phyloP scores from a whole-genome alignment of 768 basidiomycete genomes.

The Roridomyces roridus region DNA sequence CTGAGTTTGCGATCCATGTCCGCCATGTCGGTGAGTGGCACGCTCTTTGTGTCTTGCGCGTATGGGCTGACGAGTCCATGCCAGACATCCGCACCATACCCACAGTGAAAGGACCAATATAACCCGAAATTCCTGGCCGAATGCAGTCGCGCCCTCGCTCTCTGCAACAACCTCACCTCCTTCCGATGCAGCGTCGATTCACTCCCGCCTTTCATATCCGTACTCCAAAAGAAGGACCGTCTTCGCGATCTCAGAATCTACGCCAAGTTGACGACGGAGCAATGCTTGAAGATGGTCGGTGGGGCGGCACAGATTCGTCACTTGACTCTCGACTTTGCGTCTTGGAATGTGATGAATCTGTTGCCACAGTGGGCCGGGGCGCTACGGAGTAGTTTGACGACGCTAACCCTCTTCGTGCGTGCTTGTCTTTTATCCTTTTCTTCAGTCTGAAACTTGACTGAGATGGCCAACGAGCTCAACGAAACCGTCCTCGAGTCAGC shows the following conservation, averaged over 20 bases:
- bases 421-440: neutral
- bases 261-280: slow-evolving; percentile 58
- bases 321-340: slow-evolving; percentile 63
- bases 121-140: slow-evolving; percentile 60
- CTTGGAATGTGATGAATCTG: slow-evolving; percentile 64
- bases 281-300: slow-evolving; percentile 49
- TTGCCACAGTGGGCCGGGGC: slow-evolving; percentile 62
- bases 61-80: too few relatives aligned
- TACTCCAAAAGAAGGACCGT: slow-evolving; percentile 49
- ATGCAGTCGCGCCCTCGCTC: slow-evolving; percentile 51
- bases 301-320: slow-evolving; percentile 43
- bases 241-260: slow-evolving; percentile 56
- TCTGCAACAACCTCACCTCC: slow-evolving; percentile 57
- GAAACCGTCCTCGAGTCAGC: slow-evolving; percentile 53
- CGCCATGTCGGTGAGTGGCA: slow-evolving; percentile 57
- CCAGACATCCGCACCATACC: slow-evolving; percentile 61
- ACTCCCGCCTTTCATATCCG: slow-evolving; percentile 55
- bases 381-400: slow-evolving; percentile 52
- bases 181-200: slow-evolving; percentile 62
- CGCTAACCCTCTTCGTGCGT: slow-evolving; percentile 67
- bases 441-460: neutral
- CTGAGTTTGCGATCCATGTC: slow-evolving; percentile 61
- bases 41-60: neutral
- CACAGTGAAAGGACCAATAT: slow-evolving; percentile 37
- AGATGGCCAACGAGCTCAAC: slow-evolving; percentile 67